Evolutionary conservation across 2,329 filamentous ascomycete species (phyloP).

Genomic region (Xylariaceae sp.): DNA sequence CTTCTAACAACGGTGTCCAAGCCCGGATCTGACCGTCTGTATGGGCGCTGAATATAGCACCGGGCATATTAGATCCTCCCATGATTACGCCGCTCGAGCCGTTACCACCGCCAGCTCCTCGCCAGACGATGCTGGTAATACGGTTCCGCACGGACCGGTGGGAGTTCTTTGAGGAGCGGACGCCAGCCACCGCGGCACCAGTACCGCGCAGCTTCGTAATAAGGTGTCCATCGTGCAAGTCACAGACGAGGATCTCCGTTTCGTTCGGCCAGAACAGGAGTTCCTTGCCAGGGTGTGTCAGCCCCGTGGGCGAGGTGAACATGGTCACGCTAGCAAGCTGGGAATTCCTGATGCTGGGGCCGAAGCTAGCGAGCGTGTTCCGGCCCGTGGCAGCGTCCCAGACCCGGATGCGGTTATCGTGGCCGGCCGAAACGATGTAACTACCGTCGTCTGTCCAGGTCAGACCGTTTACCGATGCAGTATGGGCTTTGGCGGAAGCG

Average conservation of each 20-base stretch:
- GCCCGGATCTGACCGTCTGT: constrained; percentile 75
- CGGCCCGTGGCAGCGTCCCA: constrained; percentile 78
- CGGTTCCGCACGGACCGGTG: constrained; percentile 58
- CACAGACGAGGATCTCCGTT: constrained; percentile 71
- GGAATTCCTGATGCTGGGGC: constrained; percentile 70
- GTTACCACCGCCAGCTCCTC: constrained; percentile 54
- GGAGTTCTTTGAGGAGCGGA: constrained; percentile 37
- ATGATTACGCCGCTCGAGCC: constrained; percentile 54
- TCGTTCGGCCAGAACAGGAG: constrained; percentile 77
- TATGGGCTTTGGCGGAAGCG: constrained; percentile 61
- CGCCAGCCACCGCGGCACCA: constrained; percentile 46
- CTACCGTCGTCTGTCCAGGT: constrained; percentile 76
- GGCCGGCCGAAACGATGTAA: constrained; percentile 72
- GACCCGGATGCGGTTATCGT: constrained; percentile 78
- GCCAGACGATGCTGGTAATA: constrained; percentile 72
- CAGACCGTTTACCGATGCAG: constrained; percentile 76
- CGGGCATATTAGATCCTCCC: constrained; percentile 48
- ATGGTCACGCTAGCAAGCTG: constrained; percentile 57
- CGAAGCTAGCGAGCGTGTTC: constrained; percentile 86
- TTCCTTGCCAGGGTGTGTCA: constrained; percentile 54
- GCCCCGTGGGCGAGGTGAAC: constrained; percentile 55
- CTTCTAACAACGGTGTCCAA: constrained; percentile 62
- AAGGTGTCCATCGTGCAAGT: constrained; percentile 70
- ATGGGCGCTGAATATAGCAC: constrained; percentile 71
- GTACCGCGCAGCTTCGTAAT: constrained; percentile 65